Conservation (phyloP, 345 rosid species). For the Lumnitzera racemosa region DNA sequence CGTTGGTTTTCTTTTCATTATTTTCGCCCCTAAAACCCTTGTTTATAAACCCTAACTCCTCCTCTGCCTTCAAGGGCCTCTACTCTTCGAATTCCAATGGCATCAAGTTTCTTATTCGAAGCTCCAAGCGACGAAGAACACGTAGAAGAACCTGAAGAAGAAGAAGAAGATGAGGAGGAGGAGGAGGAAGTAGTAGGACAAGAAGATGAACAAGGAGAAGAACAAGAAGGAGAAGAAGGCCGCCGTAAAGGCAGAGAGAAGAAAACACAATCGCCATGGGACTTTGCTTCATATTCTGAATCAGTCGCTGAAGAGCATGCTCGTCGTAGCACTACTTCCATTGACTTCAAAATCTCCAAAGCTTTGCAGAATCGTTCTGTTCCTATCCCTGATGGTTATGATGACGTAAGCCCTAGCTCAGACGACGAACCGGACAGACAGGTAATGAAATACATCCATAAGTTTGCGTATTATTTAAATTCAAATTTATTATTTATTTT, state of each 20-base stretch:
- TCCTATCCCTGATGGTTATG: slow-evolving; percentile 18
- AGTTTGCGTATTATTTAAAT: too few relatives aligned
- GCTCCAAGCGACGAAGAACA: slow-evolving; percentile 18
- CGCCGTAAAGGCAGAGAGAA: slow-evolving; percentile 16
- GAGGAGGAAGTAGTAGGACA: slow-evolving; percentile 1
- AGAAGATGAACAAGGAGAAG: background rate
- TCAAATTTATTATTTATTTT: too few relatives aligned
- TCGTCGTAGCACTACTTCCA: slow-evolving; percentile 83
- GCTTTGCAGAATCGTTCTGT: slow-evolving; percentile 37
- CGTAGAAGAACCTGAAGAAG: background rate
- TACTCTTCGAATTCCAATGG: slow-evolving; percentile 21
- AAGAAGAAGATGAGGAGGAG: background rate
- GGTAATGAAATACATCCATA: slow-evolving; percentile 19
- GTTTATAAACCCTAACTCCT: too few relatives aligned
- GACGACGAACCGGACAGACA: slow-evolving; percentile 58
- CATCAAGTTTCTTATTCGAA: slow-evolving; percentile 18
- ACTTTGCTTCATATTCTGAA: slow-evolving; percentile 72
- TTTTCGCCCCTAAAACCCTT: too few relatives aligned
- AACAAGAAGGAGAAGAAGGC: background rate
- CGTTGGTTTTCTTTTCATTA: too few relatives aligned
- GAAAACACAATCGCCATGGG: slow-evolving; percentile 78
- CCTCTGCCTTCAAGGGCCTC: too few relatives aligned
- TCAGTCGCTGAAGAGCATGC: slow-evolving; percentile 88
- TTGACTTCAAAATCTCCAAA: slow-evolving; percentile 75
- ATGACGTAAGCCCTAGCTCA: slow-evolving; percentile 23